phyloP scores from a whole-genome alignment of 768 basidiomycete species.

The Termitomyces eurrhizus region DNA sequence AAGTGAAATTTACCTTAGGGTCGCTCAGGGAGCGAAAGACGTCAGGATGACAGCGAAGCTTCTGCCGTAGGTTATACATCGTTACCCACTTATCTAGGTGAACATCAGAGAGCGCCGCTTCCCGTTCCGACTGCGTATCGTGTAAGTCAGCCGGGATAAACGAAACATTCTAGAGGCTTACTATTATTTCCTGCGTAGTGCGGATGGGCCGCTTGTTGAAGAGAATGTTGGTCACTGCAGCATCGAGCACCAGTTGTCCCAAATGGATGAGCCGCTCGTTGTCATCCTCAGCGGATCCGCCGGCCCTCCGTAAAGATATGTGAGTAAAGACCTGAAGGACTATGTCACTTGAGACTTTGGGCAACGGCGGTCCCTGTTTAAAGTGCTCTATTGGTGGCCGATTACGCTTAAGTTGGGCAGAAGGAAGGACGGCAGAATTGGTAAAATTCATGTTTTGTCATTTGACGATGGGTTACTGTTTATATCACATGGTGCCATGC shows the following conservation, averaged over 20 bases:
- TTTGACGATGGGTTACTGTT: constrained; percentile 12
- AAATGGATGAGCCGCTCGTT: constrained; percentile 54
- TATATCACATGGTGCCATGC: constrained; percentile 7
- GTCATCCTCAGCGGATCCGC: constrained; percentile 38
- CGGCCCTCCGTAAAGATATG: constrained; percentile 48
- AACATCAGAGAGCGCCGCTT: constrained; percentile 34
- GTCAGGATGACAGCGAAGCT: constrained; percentile 42
- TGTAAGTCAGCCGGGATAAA: neutral
- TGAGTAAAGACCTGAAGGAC: constrained; percentile 71
- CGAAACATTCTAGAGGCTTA: constrained; percentile 20
- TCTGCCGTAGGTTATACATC: constrained; percentile 43
- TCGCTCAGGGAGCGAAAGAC: constrained; percentile 28
- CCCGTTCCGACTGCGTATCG: constrained; percentile 25
- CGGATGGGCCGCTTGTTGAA: constrained; percentile 51
- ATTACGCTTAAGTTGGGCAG: constrained; percentile 18
- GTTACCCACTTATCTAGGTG: constrained; percentile 47
- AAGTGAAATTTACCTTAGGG: constrained; percentile 35
- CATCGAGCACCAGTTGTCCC: constrained; percentile 44
- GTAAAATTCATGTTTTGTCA: constrained; percentile 13
- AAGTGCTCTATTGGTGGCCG: constrained; percentile 9
- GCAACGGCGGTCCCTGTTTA: constrained; percentile 35
- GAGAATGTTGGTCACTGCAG: constrained; percentile 41
- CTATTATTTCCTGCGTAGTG: constrained; percentile 45
- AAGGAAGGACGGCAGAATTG: constrained; percentile 9
- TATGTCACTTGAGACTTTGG: constrained; percentile 44